Conservation (phyloP, 176 grass and related monocot genomes). For the Secale cereale region DNA sequence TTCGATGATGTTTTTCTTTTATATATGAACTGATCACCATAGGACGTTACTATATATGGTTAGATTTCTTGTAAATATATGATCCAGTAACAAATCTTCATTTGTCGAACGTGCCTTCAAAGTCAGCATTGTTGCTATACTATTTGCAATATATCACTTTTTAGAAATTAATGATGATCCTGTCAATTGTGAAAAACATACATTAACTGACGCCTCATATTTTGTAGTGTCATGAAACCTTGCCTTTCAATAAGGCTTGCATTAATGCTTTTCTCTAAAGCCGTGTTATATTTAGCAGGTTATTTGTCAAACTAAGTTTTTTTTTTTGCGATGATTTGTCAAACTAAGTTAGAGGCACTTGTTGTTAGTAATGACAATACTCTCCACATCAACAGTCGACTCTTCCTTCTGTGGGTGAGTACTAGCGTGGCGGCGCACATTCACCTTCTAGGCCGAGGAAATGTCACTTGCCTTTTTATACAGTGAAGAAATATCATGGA, state of each 20-base stretch:
- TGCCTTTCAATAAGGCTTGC: background rate
- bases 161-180: background rate
- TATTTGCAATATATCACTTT: background rate
- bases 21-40: background rate
- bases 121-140: conserved; percentile 70
- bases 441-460: too few relatives aligned
- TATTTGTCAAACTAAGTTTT: too few relatives aligned
- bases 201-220: background rate
- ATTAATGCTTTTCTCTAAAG: background rate
- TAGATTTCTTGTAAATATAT: conserved; percentile 49
- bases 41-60: conserved; percentile 4
- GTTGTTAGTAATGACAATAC: conserved; percentile 20
- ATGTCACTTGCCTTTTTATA: too few relatives aligned
- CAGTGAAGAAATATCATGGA: too few relatives aligned
- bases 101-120: conserved; percentile 42
- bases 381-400: conserved; percentile 48
- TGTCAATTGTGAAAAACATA: conserved; percentile 21
- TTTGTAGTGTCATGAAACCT: background rate
- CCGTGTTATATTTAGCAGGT: background rate
- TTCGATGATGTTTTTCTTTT: too few relatives aligned
- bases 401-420: conserved; percentile 86
- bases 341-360: background rate
- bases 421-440: background rate
- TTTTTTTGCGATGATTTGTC: too few relatives aligned
- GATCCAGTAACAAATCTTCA: conserved; percentile 93